Base-by-base conservation (phyloP, 305 asterid genomes). In the Rubia balearica region DNA sequence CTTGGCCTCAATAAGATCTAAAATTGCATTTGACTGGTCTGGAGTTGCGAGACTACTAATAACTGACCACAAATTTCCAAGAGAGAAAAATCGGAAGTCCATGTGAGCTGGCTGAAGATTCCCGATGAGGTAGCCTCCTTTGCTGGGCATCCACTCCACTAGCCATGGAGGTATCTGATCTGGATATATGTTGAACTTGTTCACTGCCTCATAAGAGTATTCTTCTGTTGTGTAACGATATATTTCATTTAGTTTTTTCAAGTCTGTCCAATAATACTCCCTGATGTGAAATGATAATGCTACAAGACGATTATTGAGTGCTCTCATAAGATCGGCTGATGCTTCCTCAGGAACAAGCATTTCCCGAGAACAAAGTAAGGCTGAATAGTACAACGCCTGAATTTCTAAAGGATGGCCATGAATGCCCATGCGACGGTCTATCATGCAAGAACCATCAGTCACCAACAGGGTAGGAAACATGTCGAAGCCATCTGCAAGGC, bases 131-230 rank as follows among this genome's bases (percentile, higher is more conserved):
- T 83, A 92, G 72, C 98, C 98, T 64, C 96, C 97, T 81, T 67
- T 86, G 38, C 75, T 76, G 67, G 98, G 97, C 94, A 93, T 89
- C 98, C 98, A 93, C 5, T 89, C 97, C 75, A 90, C 94, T 74
- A 93, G 88, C 98, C 98, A 93, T 14, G 92, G 90, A 77, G 98
- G 92, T 70, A 93, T 93, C 80, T 93, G 98, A 79, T 93, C 98
- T 8, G 98, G 97, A 80, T 93, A 93, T 62, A 93, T 93, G 81
- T 93, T 93, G 82, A 93, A 93, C 84, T 93, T 93, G 83, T 93
- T 93, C 64, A 89, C 92, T 21, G 98, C 98, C 67, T 93, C 97
- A 65, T 85, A 90, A 0, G 98, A 93, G 81, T 93, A 93, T 73
- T 93, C 98, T 79, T 93, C 98, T 19, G 97, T 90, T 62, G 88